Evolutionary conservation across 805 yeast species (phyloP), one percentile per base, ranked within the genome.

Genomic region (Jamesozyma hellenica): DNA sequence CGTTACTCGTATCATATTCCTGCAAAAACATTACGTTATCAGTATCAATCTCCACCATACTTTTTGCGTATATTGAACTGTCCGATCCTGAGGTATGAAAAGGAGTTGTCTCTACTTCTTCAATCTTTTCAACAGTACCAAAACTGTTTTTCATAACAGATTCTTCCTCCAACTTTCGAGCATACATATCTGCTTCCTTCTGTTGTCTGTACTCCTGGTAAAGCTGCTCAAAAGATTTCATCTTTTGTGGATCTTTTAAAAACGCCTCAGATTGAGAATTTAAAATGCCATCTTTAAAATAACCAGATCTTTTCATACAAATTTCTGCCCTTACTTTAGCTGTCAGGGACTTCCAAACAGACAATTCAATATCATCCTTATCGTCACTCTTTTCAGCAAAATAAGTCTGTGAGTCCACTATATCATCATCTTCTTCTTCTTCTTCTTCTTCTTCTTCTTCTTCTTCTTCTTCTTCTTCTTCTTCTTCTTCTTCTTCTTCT

Each of bases 1-100:
- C 87, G 34, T 94, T 87, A 2, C 75, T 66, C 5, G 83, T 74
- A 47, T 88, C 96, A 57, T 90, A 92, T 56, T 92, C 97, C 25
- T 83, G 68, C 34, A 84, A 60, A 47, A 79, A 74, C 19, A 82
- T 74, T 48, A 76, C 79, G 48, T 77, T 81, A 28, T 61, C 62
- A 35, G 67, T 67, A 36, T 75, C 85, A 34, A 63, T 53, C 25
- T 62, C 65, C 33, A 67, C 69, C 33, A 64, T 62, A 35, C 61
- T 53, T 26, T 65, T 68, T 30, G 68, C 68, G 12, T 66, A 47
- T n/a, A 46, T 41, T 4, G 48, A 11, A 28, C 19, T 23, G 3
- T 38, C 41, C 10, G 30, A 1, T 4, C 28, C 32, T 13, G 18
- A 36, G 17, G 19, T 37, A 35, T 31, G 31, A 32, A 25, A 29